Evolutionary conservation across 2,329 filamentous ascomycete species (phyloP), one percentile per base, ranked within the genome.

Genomic region (Cladobotryum protrusum): DNA sequence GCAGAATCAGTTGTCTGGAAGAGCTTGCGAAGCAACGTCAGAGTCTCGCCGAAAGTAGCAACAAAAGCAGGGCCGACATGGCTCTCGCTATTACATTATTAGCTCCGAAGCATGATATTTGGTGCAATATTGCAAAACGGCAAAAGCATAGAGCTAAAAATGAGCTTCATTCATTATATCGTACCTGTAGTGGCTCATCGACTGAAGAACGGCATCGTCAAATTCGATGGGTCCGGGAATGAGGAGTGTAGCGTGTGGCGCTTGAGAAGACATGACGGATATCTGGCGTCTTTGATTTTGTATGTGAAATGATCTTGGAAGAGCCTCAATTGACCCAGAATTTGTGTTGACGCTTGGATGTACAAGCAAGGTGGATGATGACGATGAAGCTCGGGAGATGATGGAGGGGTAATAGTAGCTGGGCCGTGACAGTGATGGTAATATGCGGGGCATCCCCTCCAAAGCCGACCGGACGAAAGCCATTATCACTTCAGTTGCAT

Each of bases 181-280:
- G 63, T 74, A 89, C 87, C 87, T 92, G 74, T 86, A 95, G 72
- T 96, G 90, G 75, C 87, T 86, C 92, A 96, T 96, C 54, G 90
- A 89, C 70, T 91, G 82, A 47, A 96, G 82, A 54, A 97, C 92
- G 43, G 85, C 90, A 92, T 97, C 92, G 68, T 96, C 92, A 66
- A 96, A 96, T 75, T 97, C 92, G 69, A 97, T 95, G 64, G 93
- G 93, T 56, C 93, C 93, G 45, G 93, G 93, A 65, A 99, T 97
- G 72, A 99, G 83, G 71, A 99, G 77, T 49, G 92, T 85, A 40
- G 81, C 71, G 64, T 85, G 82, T 45, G 74, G 69, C 49, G 79
- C 74, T 61, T 85, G 82, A 52, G 74, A 75, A 58, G 81, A 83
- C 82, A 85, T 85, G 48, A 64, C 74, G 64, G 63, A 54, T 36